A percentile compares a stretch with the other conserved stretches of the same genome.
phyloP scores from a whole-genome alignment of 2,329 filamentous ascomycete genomes.

The Mollisia scopiformis region DNA sequence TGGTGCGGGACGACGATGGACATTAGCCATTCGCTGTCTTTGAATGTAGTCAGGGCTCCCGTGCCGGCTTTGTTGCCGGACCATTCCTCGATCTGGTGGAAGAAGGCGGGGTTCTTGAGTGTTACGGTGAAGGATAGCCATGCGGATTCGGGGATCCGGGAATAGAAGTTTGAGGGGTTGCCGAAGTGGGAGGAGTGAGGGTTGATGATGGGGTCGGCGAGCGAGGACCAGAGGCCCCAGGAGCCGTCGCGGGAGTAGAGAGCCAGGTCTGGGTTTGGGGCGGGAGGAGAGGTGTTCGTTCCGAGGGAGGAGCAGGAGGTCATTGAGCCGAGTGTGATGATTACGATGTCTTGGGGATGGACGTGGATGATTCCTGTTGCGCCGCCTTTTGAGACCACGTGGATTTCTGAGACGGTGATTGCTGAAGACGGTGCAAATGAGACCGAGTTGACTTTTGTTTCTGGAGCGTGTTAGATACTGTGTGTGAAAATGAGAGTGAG shows the following conservation, averaged over 20 bases:
- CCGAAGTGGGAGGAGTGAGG: slow-evolving; percentile 40
- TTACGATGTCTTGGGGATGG: slow-evolving; percentile 40
- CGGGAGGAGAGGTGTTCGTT: slow-evolving; percentile 37
- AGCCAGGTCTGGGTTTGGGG: slow-evolving; percentile 20
- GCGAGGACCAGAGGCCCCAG: slow-evolving; percentile 45
- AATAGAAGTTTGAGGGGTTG: slow-evolving; percentile 45
- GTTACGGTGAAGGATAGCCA: slow-evolving; percentile 47
- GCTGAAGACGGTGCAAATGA: slow-evolving; percentile 9
- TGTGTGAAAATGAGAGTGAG: too few relatives aligned
- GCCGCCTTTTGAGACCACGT: slow-evolving; percentile 10
- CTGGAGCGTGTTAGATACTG: slow-evolving; percentile 9
- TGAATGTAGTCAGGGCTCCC: slow-evolving; percentile 41
- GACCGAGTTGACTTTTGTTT: slow-evolving; percentile 17
- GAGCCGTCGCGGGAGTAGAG: slow-evolving; percentile 40
- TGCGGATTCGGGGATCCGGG: slow-evolving; percentile 39
- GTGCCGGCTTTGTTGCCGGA: slow-evolving; percentile 39
- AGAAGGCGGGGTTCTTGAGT: slow-evolving; percentile 37
- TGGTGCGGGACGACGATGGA: slow-evolving; percentile 45
- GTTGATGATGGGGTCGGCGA: slow-evolving; percentile 33
- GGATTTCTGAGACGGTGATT: slow-evolving; percentile 19
- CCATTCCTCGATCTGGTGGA: slow-evolving; percentile 32
- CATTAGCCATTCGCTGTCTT: slow-evolving; percentile 45
- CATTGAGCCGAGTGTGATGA: slow-evolving; percentile 44
- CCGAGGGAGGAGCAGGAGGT: slow-evolving; percentile 40
- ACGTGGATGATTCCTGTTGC: slow-evolving; percentile 21